These are phyloP conservation scores for Lecanicillium sp. DNA, from an alignment of 2,329 filamentous ascomycete species.

Conservation along the genomic window DNA sequence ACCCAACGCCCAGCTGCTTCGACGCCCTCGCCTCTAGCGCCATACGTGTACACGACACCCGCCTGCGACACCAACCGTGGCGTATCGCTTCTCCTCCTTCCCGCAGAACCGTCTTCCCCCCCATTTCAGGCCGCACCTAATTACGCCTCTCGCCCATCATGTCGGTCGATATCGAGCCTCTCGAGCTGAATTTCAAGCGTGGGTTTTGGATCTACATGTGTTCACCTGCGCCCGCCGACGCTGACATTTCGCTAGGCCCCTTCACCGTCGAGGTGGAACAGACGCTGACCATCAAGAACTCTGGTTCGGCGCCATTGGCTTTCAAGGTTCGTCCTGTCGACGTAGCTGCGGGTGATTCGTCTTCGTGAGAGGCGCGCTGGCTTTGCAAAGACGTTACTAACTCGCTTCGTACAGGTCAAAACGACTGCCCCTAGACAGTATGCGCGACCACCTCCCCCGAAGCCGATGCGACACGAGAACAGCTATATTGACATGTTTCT, in stretches of 20 bases:
- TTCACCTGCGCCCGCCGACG: slow-evolving; percentile 7
- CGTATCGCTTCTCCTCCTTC: too few species aligned
- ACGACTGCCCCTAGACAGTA: slow-evolving; percentile 99
- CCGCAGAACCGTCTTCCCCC: too few species aligned
- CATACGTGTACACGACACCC: too few species aligned
- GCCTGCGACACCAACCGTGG: too few species aligned
- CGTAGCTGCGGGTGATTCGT: neutral
- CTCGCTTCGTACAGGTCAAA: slow-evolving; percentile 65
- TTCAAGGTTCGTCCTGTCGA: slow-evolving; percentile 52
- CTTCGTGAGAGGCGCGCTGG: neutral
- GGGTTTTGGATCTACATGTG: slow-evolving; percentile 29
- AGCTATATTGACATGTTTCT: slow-evolving; percentile 12
- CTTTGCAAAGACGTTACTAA: slow-evolving; percentile 19
- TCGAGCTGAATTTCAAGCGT: slow-evolving; percentile 92
- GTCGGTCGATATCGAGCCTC: slow-evolving; percentile 90
- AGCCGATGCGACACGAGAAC: slow-evolving; percentile 1
- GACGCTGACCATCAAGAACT: slow-evolving; percentile 57
- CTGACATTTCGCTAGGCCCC: slow-evolving; percentile 40
- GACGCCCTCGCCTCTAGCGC: too few species aligned
- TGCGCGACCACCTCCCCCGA: slow-evolving; percentile 25
- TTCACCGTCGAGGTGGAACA: slow-evolving; percentile 60
- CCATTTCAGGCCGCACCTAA: too few species aligned
- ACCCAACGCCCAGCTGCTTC: too few species aligned
- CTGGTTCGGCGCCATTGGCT: slow-evolving; percentile 53
- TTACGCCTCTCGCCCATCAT: slow-evolving; percentile 44